phyloP scores from a whole-genome alignment of 345 rosid genomes.

The Citrus trifoliata region DNA sequence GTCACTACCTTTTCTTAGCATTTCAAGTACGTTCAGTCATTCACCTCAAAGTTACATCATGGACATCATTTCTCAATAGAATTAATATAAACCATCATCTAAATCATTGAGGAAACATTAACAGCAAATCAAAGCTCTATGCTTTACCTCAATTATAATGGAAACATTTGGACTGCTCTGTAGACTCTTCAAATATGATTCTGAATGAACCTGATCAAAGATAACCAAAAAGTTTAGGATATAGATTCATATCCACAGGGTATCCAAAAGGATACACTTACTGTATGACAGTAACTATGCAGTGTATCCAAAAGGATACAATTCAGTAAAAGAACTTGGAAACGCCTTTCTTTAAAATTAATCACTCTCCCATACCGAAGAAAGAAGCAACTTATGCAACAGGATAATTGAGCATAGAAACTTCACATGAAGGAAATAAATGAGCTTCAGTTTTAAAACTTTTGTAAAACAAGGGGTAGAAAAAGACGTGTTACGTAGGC shows the following conservation, averaged over 20 bases:
- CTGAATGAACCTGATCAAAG: conserved; percentile 68
- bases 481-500: not conserved
- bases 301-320: not conserved
- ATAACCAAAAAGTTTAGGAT: not conserved
- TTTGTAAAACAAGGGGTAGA: not conserved
- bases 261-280: not conserved
- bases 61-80: not conserved
- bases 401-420: not conserved
- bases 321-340: not conserved
- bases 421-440: not conserved
- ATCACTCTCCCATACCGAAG: not conserved
- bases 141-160: conserved; percentile 70
- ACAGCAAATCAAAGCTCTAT: conserved; percentile 2
- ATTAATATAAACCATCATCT: not conserved
- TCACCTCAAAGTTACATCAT: not conserved
- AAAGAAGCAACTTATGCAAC: not conserved
- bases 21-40: not conserved
- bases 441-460: not conserved
- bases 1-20: not conserved
- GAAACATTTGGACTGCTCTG: conserved; percentile 76
- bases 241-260: not conserved
- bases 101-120: not conserved
- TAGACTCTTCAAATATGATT: conserved; percentile 68
- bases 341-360: not conserved
- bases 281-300: not conserved